Evolutionary conservation across 495 filamentous ascomycete genomes (phyloP), one percentile per base, ranked within the genome.

Genomic region (Penicillium diatomitis): DNA sequence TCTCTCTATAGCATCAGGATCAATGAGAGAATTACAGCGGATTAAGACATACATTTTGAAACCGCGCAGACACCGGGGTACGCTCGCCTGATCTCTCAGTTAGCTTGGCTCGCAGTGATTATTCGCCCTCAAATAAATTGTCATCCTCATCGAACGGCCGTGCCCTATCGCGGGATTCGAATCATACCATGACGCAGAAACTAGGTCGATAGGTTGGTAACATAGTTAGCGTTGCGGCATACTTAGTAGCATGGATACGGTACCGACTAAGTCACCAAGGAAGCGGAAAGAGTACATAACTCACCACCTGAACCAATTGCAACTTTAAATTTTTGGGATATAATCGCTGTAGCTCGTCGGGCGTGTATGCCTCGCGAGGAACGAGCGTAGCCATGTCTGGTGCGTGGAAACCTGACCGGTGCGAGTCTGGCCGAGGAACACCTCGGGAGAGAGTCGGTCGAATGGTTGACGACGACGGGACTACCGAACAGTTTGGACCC

Each of bases 221-320:
- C 30, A 29, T 11, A 20, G 11, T 27, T 46, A 11, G 3, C 4
- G n/a, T 10, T 8, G 33, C 32, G 20, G 8, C 7, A 3, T 30
- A 11, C 6, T 9, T 36, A 20, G 20, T 20, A 20, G 20, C 20
- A 20, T 20, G 20, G 20, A 20, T 20, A 20, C 20, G 2, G 20
- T 20, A 20, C 20, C 20, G 20, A 20, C 20, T 20, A 20, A 2
- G 20, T 20, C 20, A 20, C 20, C 20, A 20, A 20, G 20, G 2
- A 20, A 20, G 20, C 2, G 20, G 20, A 20, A 20, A 20, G 20
- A 20, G 20, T 8, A 20, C 8, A 5, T 28, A 35, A 72, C 78
- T 53, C 70, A 85, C 81, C 51, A 98, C 75, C 65, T 98, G 92
- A 8, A 98, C 92, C 36, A 88, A 74, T 62, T 90, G 86, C 12